Percentiles rank a stretch among this genome's conserved stretches.
Evolutionary conservation across 2,329 filamentous ascomycete species (phyloP).

Genomic region (Alternaria arbusti): DNA sequence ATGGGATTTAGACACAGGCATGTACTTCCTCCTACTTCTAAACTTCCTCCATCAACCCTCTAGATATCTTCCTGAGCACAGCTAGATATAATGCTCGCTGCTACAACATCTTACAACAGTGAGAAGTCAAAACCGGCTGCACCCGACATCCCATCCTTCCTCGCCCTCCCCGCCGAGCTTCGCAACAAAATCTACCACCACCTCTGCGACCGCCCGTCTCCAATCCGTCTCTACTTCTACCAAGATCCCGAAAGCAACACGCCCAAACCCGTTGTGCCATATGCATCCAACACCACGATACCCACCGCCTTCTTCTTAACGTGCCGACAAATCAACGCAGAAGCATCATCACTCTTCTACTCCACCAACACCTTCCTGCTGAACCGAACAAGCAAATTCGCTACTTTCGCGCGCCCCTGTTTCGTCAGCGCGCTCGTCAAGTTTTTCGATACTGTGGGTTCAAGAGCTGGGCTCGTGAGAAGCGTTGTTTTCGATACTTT

Average conservation of each 20-base stretch:
- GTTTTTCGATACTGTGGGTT: background rate
- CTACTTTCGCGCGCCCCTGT: background rate
- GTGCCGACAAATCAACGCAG: background rate
- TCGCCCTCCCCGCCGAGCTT: background rate
- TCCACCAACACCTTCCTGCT: background rate
- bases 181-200: background rate
- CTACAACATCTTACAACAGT: background rate
- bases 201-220: background rate
- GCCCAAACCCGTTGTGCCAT: background rate
- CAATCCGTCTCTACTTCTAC: background rate
- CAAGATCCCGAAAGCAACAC: background rate
- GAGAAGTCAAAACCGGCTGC: accelerated
- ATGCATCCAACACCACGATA: background rate
- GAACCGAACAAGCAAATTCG: background rate
- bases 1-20: background rate
- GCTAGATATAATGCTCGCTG: background rate
- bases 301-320: background rate
- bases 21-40: background rate
- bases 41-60: background rate
- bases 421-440: background rate
- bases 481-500: background rate
- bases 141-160: background rate
- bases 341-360: background rate
- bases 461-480: background rate
- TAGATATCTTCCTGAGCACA: background rate